Percentiles rank a stretch among this genome's conserved stretches.
phyloP scores from a whole-genome alignment of 257 asterid genomes.

The Ilex aquifolium region DNA sequence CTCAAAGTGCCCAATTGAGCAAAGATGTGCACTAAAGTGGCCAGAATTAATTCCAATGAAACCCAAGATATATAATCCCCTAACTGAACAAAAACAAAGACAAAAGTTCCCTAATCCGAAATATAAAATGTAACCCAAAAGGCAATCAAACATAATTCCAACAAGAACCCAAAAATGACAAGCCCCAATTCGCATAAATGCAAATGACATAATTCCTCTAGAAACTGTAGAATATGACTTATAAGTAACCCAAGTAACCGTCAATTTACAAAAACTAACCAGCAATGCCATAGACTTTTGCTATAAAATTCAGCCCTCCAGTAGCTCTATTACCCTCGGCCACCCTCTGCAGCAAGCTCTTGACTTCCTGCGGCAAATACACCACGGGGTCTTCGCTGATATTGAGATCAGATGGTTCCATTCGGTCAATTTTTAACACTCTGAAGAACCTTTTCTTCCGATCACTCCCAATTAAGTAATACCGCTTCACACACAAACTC shows the following conservation, averaged over 20 bases:
- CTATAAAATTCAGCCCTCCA: conserved; percentile 84
- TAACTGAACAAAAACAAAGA: too few species aligned
- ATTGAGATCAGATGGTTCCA: conserved; percentile 94
- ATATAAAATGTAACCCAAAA: too few species aligned
- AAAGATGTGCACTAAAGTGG: too few species aligned
- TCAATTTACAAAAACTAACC: conserved; percentile 45
- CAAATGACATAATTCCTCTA: too few species aligned
- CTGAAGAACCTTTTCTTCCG: conserved; percentile 74
- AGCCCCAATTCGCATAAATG: background rate
- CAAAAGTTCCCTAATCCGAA: too few species aligned
- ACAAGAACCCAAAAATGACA: background rate
- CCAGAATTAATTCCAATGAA: background rate
- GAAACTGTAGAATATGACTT: too few species aligned
- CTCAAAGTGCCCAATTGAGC: too few species aligned
- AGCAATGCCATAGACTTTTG: conserved; percentile 96
- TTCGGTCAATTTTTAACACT: conserved; percentile 86
- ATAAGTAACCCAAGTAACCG: too few species aligned
- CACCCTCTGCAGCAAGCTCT: conserved; percentile 84
- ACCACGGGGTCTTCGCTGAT: conserved; percentile 97
- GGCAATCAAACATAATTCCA: background rate
- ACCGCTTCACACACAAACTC: conserved; percentile 49
- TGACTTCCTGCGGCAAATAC: conserved; percentile 87
- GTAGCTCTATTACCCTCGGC: conserved; percentile 98
- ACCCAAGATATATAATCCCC: background rate
- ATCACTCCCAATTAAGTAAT: conserved; percentile 95